These are phyloP conservation scores for Cercospora zeina DNA, from an alignment of 2,329 filamentous ascomycete species.

Conservation along the genomic window DNA sequence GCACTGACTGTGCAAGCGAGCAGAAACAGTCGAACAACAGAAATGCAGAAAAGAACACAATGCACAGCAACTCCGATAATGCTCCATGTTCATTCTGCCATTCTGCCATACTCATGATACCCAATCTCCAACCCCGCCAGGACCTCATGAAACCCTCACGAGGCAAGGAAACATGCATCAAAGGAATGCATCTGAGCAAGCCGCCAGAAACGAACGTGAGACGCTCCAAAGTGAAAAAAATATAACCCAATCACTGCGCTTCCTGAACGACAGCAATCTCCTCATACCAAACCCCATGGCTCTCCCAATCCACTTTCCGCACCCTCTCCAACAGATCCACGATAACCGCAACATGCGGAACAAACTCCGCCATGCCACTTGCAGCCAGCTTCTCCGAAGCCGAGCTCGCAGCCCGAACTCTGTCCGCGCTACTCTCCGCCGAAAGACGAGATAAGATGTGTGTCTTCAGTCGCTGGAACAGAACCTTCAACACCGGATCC, in stretches of 20 bases:
- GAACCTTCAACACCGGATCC: slow-evolving; percentile 65
- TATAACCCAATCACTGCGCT: neutral
- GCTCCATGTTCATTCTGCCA: neutral
- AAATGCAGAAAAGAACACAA: neutral
- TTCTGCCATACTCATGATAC: neutral
- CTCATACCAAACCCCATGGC: slow-evolving; percentile 72
- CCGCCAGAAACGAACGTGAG: neutral
- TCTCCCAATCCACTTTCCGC: slow-evolving; percentile 65
- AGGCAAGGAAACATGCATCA: neutral
- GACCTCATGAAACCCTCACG: neutral
- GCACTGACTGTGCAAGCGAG: neutral
- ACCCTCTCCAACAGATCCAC: slow-evolving; percentile 67
- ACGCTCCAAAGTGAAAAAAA: neutral
- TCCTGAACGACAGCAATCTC: slow-evolving; percentile 50
- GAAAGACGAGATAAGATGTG: slow-evolving; percentile 66
- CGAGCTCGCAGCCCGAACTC: slow-evolving; percentile 66
- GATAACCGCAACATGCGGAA: slow-evolving; percentile 66
- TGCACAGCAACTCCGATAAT: neutral
- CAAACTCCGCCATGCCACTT: slow-evolving; percentile 72
- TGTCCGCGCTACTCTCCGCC: slow-evolving; percentile 67
- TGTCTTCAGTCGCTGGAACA: slow-evolving; percentile 66
- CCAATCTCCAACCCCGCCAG: neutral
- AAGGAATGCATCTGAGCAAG: neutral
- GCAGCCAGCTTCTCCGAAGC: slow-evolving; percentile 69
- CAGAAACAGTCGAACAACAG: neutral